A percentile compares a stretch with the other conserved stretches of the same genome.
Conservation (phyloP, 208 protist genomes). For the Trypanosoma lewisi region DNA sequence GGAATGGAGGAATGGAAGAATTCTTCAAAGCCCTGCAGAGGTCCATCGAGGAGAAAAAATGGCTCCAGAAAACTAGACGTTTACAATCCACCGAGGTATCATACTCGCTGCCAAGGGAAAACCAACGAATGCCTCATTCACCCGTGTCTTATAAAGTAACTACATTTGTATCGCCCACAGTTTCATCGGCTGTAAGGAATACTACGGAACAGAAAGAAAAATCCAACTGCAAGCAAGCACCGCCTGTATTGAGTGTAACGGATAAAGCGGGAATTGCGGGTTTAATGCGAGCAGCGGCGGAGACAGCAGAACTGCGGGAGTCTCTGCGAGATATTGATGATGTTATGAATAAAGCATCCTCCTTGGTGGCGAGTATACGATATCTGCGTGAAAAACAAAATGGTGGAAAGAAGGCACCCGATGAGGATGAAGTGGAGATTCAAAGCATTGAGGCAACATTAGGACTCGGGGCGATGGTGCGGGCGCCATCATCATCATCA, state of each 20-base stretch:
- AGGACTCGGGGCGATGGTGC: conserved; percentile 63
- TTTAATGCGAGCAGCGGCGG: conserved; percentile 54
- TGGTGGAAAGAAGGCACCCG: conserved; percentile 17
- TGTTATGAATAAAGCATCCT: conserved; percentile 77
- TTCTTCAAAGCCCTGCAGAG: conserved; percentile 44
- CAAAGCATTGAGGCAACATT: conserved; percentile 87
- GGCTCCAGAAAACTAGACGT: conserved; percentile 14
- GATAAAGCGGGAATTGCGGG: conserved; percentile 72
- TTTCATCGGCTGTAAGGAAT: not conserved
- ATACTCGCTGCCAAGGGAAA: too few relatives aligned
- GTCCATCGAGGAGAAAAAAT: conserved; percentile 43
- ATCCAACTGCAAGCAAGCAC: not conserved
- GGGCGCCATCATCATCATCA: conserved; percentile 14
- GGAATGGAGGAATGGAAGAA: conserved; percentile 42
- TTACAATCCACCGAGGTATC: not conserved
- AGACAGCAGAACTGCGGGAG: conserved; percentile 46
- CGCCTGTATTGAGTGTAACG: conserved; percentile 26
- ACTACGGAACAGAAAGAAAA: not conserved
- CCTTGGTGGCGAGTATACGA: conserved; percentile 67
- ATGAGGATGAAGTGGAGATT: conserved; percentile 35
- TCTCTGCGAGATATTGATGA: conserved; percentile 81
- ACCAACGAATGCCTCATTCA: too few relatives aligned
- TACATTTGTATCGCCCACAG: too few relatives aligned
- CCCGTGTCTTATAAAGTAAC: too few relatives aligned
- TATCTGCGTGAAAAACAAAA: conserved; percentile 49